Evolutionary conservation across 768 basidiomycete genomes (phyloP).

Genomic region (Russula brevipes): DNA sequence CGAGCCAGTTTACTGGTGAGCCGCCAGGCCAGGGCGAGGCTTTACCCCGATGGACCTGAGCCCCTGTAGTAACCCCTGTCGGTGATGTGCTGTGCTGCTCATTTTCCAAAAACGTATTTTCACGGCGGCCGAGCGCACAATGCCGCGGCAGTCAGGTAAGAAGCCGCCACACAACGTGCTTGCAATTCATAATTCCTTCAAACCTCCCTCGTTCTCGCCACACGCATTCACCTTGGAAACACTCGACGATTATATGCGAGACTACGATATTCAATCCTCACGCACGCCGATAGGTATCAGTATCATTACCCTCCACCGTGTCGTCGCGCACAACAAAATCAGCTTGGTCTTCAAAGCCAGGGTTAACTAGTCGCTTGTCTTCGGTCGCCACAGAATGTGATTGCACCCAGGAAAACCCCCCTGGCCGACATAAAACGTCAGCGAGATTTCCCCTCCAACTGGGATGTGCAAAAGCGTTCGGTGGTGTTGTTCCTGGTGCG

Average conservation of each 20-base stretch:
- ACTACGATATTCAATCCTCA: slow-evolving; percentile 2
- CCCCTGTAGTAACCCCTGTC: slow-evolving; percentile 2
- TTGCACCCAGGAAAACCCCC: slow-evolving; percentile 77
- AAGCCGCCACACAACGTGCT: neutral
- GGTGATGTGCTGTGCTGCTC: neutral
- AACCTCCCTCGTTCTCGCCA: neutral
- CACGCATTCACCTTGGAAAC: neutral
- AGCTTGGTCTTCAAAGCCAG: slow-evolving; percentile 42
- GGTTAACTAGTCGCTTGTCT: slow-evolving; percentile 73
- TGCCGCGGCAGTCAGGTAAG: slow-evolving; percentile 13
- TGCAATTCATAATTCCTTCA: slow-evolving; percentile 2
- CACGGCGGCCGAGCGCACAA: neutral
- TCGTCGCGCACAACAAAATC: slow-evolving; percentile 11
- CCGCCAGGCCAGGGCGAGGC: neutral
- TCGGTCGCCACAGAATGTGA: slow-evolving; percentile 54
- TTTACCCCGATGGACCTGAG: neutral
- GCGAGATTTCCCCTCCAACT: slow-evolving; percentile 68
- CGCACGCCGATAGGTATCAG: neutral
- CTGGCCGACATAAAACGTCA: slow-evolving; percentile 74
- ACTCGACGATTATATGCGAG: neutral
- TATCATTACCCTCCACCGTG: slow-evolving; percentile 16
- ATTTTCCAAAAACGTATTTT: neutral
- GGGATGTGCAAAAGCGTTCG: slow-evolving; percentile 85
- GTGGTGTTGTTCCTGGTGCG: slow-evolving; percentile 56
- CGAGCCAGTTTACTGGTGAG: neutral